Percentiles rank a stretch among this genome's conserved stretches.
phyloP scores from a whole-genome alignment of 306 rosid species.

The Cucumis cinereus region DNA sequence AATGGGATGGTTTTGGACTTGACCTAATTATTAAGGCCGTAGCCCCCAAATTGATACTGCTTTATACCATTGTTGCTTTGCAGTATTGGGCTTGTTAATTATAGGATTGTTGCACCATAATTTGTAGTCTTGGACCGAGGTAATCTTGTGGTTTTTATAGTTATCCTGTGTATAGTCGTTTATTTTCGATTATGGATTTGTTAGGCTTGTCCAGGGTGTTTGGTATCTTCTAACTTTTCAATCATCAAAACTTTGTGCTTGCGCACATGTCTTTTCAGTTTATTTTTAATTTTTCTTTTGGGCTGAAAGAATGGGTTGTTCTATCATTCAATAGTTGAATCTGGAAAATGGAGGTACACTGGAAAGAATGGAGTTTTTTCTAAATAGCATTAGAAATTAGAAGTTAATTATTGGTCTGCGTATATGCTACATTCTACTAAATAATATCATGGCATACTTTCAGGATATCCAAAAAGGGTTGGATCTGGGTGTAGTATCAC shows the following conservation, averaged over 20 bases:
- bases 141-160: background rate
- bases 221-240: background rate
- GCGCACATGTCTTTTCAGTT: background rate
- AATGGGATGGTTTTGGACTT: background rate
- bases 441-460: slow-evolving; percentile 14
- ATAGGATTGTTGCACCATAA: background rate
- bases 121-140: background rate
- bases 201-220: background rate
- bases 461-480: slow-evolving; percentile 96
- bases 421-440: slow-evolving; percentile 7
- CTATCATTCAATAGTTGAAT: background rate
- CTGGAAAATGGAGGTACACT: background rate
- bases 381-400: background rate
- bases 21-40: background rate
- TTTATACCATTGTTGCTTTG: background rate
- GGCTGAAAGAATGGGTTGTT: background rate
- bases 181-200: background rate
- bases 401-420: background rate
- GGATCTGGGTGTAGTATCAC: slow-evolving; percentile 94
- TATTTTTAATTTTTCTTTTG: background rate
- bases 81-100: background rate
- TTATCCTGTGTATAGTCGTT: background rate
- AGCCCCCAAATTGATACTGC: background rate
- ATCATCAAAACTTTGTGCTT: background rate
- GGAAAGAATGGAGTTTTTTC: background rate